phyloP scores from a whole-genome alignment of 345 rosid species.

The Populus deltoides region DNA sequence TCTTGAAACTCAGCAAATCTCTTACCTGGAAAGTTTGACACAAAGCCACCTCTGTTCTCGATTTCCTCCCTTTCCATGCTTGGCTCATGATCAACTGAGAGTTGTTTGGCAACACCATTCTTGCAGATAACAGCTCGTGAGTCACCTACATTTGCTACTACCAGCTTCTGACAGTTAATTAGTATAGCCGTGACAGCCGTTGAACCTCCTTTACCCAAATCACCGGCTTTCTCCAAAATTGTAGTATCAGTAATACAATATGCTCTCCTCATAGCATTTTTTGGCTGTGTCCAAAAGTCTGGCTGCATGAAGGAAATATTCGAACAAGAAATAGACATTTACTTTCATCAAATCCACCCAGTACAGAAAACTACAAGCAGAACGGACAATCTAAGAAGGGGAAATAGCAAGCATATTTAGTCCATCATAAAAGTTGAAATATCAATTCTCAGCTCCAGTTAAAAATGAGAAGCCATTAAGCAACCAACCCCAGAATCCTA shows the following conservation, averaged over 20 bases:
- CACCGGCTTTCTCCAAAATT: conserved; percentile 64
- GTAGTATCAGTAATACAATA: conserved; percentile 59
- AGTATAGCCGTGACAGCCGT: conserved; percentile 91
- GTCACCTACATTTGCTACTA: conserved; percentile 92
- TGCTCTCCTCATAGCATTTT: conserved; percentile 65
- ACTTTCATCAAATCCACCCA: background rate
- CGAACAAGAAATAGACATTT: background rate
- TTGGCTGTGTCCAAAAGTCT: conserved; percentile 71
- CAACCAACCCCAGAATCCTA: background rate
- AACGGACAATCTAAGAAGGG: background rate
- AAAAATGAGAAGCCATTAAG: background rate
- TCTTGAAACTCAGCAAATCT: background rate
- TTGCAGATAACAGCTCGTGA: conserved; percentile 82
- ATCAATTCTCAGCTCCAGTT: background rate
- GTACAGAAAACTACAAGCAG: background rate
- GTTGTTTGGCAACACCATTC: conserved; percentile 63
- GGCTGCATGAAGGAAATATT: conserved; percentile 39
- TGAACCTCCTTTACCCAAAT: conserved; percentile 87
- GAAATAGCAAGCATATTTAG: background rate
- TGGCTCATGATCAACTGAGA: conserved; percentile 92
- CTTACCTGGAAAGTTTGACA: conserved; percentile 81
- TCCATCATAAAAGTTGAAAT: background rate
- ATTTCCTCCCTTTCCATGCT: conserved; percentile 57
- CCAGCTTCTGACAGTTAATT: conserved; percentile 64
- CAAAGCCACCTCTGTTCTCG: conserved; percentile 85